Evolutionary conservation across 495 filamentous ascomycete genomes (phyloP), one percentile per base, ranked within the genome.

Genomic region (Penicillium parvum): DNA sequence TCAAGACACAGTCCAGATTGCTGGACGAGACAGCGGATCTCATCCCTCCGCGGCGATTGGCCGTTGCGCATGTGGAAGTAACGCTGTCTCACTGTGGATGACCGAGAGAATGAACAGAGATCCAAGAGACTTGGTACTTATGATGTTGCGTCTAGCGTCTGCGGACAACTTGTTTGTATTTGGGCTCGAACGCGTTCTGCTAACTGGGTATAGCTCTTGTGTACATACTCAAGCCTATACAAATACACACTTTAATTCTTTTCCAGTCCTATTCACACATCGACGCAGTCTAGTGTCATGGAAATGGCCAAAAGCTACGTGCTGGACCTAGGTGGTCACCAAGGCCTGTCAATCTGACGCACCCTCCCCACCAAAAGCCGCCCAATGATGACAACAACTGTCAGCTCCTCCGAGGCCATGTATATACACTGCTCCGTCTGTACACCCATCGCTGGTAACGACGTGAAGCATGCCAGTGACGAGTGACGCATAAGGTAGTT

Each of bases 71-170:
- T 58, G 64, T 60, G 65, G 65, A 68, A 68, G 65, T 51, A 57
- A 63, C 49, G 52, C 53, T 30, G 30, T 33, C 34, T 36, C n/a
- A 27, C 23, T 28, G 60, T 66, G 56, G 28, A 46, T 70, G 70
- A 69, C 57, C 68, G 68, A 68, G 64, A 60, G 41, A 40, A 57
- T 56, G 70, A 73, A 74, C 70, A 72, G 70, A 74, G 55, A 74
- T 74, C 67, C 58, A 46, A 71, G 67, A 58, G 61, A 59, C 43
- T 32, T 10, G 28, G 28, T 7, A 15, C 12, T 15, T 10, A 6
- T 33, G 18, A 14, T 30, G 11, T 32, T 19, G 12, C 17, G 18
- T 17, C 27, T 7, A 10, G 28, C 8, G 17, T 10, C 21, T 25
- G 29, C 14, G 16, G 19, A n/a, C n/a, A n/a, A n/a, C 19, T n/a